Conservation (phyloP, 495 filamentous ascomycete species). For the Xylaria longipes region DNA sequence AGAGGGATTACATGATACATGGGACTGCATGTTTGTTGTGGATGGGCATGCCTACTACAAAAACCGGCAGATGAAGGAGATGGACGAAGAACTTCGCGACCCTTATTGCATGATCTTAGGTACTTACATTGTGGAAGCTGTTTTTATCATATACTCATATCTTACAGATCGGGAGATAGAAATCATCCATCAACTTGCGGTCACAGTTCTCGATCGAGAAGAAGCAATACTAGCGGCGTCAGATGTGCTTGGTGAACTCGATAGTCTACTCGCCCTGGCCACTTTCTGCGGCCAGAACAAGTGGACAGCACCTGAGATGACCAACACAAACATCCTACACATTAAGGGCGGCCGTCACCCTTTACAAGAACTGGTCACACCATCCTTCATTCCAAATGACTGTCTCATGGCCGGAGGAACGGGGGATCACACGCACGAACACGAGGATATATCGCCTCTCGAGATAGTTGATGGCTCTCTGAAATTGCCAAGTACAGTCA, state of each 20-base stretch:
- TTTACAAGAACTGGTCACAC: conserved; percentile 85
- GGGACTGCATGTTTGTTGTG: conserved; percentile 81
- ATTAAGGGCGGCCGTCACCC: conserved; percentile 88
- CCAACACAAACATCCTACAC: conserved; percentile 70
- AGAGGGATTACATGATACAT: conserved; percentile 60
- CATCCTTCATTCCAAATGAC: conserved; percentile 87
- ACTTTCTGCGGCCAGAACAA: conserved; percentile 79
- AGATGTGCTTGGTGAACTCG: conserved; percentile 83
- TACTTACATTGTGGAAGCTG: conserved; percentile 45
- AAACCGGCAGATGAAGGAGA: conserved; percentile 78
- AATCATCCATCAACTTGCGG: conserved; percentile 79
- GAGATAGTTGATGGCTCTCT: conserved; percentile 7
- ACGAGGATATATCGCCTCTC: not conserved
- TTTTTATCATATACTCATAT: conserved; percentile 31
- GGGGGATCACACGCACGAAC: conserved; percentile 26
- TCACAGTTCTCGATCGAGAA: conserved; percentile 74
- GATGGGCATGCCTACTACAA: conserved; percentile 84
- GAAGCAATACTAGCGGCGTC: conserved; percentile 69
- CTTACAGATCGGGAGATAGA: conserved; percentile 85
- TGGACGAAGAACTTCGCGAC: conserved; percentile 85
- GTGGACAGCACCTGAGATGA: conserved; percentile 73
- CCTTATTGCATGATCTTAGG: conserved; percentile 83
- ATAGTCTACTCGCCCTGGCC: conserved; percentile 84
- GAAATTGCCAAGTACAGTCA: conserved; percentile 69
- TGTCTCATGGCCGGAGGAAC: conserved; percentile 71